phyloP scores from a whole-genome alignment of 1,284 basidiomycete genomes.

The Trichosporon faecale region DNA sequence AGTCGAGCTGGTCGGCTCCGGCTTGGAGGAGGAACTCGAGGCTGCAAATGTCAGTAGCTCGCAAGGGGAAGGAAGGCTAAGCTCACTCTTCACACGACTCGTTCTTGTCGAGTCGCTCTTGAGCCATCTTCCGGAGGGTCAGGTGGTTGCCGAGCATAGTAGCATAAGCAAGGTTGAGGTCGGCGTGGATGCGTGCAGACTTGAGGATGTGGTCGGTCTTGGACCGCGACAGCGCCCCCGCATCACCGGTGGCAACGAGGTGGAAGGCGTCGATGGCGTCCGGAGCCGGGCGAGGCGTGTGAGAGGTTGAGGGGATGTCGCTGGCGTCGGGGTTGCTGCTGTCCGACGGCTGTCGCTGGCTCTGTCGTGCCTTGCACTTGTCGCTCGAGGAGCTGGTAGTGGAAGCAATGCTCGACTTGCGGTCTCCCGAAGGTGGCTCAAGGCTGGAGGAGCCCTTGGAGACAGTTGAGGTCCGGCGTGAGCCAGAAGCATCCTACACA shows the following conservation, averaged over 20 bases:
- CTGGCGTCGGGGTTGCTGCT: not conserved
- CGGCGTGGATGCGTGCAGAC: constrained; percentile 7
- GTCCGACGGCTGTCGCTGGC: not conserved
- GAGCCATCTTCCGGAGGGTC: constrained; percentile 6
- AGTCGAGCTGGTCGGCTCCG: constrained; percentile 2
- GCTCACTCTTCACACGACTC: constrained; percentile 9
- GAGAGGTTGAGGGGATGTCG: not conserved
- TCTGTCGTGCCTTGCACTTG: not conserved
- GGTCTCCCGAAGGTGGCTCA: not conserved
- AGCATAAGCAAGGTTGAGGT: constrained; percentile 9
- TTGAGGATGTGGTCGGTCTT: constrained; percentile 11
- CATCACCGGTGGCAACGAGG: constrained; percentile 4
- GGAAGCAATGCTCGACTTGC: not conserved
- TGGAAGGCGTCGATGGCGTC: constrained; percentile 8
- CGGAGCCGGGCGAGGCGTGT: not conserved
- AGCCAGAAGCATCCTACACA: not conserved
- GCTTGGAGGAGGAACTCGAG: constrained; percentile 1
- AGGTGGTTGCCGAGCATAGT: constrained; percentile 8
- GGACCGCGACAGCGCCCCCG: not conserved
- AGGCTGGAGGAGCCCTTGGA: not conserved
- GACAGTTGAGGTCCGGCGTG: not conserved
- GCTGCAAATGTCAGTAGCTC: not conserved
- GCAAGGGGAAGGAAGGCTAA: not conserved
- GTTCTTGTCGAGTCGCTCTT: not conserved
- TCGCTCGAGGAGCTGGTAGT: not conserved